phyloP scores from a whole-genome alignment of 2,329 filamentous ascomycete genomes.

The Penicillium griseofulvum region DNA sequence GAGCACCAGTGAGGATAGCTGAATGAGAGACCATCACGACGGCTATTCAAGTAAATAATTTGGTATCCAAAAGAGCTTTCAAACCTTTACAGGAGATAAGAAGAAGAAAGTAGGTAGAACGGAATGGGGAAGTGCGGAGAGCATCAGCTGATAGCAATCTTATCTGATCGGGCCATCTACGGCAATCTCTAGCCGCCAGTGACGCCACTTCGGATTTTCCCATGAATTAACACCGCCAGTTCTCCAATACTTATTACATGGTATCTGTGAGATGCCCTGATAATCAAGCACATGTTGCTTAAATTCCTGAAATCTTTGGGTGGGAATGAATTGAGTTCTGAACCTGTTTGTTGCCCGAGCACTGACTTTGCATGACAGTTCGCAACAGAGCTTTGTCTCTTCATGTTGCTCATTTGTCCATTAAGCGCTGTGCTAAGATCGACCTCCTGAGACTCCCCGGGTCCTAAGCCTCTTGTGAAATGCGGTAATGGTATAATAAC shows the following conservation, averaged over 20 bases:
- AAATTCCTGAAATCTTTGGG: neutral
- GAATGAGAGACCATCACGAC: conserved; percentile 5
- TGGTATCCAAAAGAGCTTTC: neutral
- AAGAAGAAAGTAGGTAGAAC: neutral
- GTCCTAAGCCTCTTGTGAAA: conserved; percentile 30
- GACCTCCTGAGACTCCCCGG: neutral
- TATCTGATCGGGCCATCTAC: conserved; percentile 33
- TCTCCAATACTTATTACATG: neutral
- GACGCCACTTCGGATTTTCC: neutral
- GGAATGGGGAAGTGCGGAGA: conserved; percentile 11
- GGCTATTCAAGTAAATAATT: neutral
- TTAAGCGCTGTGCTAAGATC: neutral
- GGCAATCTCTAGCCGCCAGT: neutral
- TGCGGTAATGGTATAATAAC: conserved; percentile 51
- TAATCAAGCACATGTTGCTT: neutral
- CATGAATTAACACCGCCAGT: too few species aligned
- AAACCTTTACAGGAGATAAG: neutral
- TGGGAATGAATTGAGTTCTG: neutral
- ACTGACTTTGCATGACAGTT: neutral
- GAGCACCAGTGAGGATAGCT: conserved; percentile 8
- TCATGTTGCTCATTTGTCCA: neutral
- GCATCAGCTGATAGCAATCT: conserved; percentile 28
- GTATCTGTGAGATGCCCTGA: neutral
- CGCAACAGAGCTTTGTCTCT: neutral
- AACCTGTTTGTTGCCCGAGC: neutral